phyloP scores from a whole-genome alignment of 176 grass and related monocot genomes.

The Musa schizocarpa region DNA sequence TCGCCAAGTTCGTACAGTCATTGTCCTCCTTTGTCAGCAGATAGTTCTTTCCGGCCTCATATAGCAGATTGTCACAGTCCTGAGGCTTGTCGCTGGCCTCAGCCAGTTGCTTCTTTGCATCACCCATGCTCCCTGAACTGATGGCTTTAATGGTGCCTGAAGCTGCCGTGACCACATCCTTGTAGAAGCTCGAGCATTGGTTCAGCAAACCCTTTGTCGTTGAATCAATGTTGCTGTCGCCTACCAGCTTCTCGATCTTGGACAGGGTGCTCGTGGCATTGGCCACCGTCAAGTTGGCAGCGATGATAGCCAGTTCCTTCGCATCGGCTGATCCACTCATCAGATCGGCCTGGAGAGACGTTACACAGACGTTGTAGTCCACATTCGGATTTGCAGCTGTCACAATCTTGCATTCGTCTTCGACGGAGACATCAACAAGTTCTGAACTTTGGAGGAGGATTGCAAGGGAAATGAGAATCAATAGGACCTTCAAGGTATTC shows the following conservation, averaged over 20 bases:
- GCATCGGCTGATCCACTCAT: conserved; percentile 11
- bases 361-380: conserved; percentile 13
- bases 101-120: background rate
- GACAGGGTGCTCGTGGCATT: conserved; percentile 18
- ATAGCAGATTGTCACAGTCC: background rate
- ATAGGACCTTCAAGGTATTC: no score
- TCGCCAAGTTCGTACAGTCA: background rate
- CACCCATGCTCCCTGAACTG: background rate
- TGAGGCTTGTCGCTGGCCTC: background rate
- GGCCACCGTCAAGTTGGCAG: conserved; percentile 18
- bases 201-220: background rate
- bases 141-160: background rate
- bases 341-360: conserved; percentile 6
- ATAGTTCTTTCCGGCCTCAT: background rate
- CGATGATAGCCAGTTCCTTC: conserved; percentile 16
- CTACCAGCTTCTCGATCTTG: conserved; percentile 24
- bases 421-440: background rate
- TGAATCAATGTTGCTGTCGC: background rate
- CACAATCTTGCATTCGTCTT: background rate
- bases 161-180: background rate
- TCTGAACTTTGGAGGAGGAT: no score
- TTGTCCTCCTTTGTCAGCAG: background rate
- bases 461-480: no score
- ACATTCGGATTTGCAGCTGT: background rate
- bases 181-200: background rate